Evolutionary conservation across 139 green algal genomes (phyloP), one percentile per base, ranked within the genome.

Genomic region (Astrephomene gubernaculifera): DNA sequence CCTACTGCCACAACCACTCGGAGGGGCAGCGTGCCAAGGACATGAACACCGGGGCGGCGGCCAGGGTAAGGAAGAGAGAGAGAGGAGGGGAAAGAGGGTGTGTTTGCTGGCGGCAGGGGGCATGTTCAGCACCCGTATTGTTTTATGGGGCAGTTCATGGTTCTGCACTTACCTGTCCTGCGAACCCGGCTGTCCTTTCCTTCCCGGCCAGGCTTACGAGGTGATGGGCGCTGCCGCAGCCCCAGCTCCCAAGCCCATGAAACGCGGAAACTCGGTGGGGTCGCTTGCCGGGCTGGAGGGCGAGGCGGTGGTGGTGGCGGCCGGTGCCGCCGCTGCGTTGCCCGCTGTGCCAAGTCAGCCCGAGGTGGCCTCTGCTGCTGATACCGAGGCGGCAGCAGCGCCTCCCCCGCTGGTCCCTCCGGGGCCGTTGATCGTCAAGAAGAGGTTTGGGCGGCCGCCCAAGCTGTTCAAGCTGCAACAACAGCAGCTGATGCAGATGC

Each of bases 1-100:
- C 89, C 25, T 97, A 95, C 85, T 98, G 95, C 88, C 79, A 88
- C 1, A 81, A 92, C 85, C 95, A 97, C 87, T 91, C 89, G 71
- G 82, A 90, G 10, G 69, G 31, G 45, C 52, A 83, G 80, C 57
- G 80, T 8, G 52, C 43, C n/a, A 87, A 83, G 54, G 85, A 91
- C 81, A 61, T 75, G 29, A n/a, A 71, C 19, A 80, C 78, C 27
- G 87, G 74, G 8, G 84, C 63, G 9, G 74, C 73, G 3, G 41
- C 36, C 7, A n/a, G 68, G 68, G 68, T 75, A 31, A 6, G 68
- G n/a, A n/a, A n/a, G n/a, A n/a, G n/a, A n/a, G n/a, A n/a, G n/a
- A n/a, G n/a, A n/a, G n/a, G n/a, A n/a, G n/a, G n/a, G n/a, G n/a
- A n/a, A n/a, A n/a, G n/a, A n/a, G n/a, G n/a, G n/a, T n/a, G n/a